Conservation (phyloP, 1,284 basidiomycete genomes). For the Lignosus rhinocerotis region DNA sequence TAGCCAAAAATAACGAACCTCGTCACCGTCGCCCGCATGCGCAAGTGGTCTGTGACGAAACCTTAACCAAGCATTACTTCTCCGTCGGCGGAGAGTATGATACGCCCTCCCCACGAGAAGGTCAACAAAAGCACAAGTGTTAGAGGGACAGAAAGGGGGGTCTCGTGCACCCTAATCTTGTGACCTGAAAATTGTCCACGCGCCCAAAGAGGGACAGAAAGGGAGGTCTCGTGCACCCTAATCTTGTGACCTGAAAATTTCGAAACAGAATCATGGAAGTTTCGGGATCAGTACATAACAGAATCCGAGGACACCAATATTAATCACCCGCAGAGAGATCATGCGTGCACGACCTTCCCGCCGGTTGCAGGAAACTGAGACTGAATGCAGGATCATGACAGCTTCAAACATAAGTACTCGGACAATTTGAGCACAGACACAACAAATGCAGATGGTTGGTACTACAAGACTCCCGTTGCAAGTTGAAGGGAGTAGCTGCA, state of each 20-base stretch:
- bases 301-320: background rate
- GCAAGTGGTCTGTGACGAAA: slow-evolving; percentile 14
- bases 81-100: background rate
- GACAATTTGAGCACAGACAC: slow-evolving; percentile 16
- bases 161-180: slow-evolving; percentile 12
- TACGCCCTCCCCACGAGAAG: background rate
- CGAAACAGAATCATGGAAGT: slow-evolving; percentile 4
- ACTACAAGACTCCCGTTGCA: background rate
- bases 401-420: background rate
- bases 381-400: background rate
- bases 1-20: background rate
- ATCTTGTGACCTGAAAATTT: slow-evolving; percentile 15
- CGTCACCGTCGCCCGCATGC: slow-evolving; percentile 1
- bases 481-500: background rate
- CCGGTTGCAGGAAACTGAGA: slow-evolving; percentile 1
- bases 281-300: slow-evolving; percentile 10
- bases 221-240: slow-evolving; percentile 7
- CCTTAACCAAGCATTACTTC: background rate
- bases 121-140: background rate
- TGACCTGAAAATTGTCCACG: slow-evolving; percentile 8
- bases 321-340: slow-evolving; percentile 5
- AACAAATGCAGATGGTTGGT: background rate
- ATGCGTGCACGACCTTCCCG: slow-evolving; percentile 5
- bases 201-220: background rate
- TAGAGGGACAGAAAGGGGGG: background rate